Percentiles rank a stretch among this genome's conserved stretches.
phyloP scores from a whole-genome alignment of 2,329 filamentous ascomycete genomes.

The Ascochyta pisi region DNA sequence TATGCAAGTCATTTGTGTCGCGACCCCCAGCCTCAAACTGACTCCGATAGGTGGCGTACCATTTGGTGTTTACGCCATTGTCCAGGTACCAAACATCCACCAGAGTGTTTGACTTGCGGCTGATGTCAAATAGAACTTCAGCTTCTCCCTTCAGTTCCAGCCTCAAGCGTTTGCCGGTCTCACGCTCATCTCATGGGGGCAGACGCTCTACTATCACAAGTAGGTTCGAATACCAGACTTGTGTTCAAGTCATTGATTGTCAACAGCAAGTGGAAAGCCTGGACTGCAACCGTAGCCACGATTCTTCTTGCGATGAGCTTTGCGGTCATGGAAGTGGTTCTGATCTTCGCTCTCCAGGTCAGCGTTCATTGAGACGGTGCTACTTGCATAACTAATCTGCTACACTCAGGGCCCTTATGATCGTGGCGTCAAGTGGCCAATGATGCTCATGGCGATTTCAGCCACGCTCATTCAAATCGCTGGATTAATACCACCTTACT shows the following conservation, averaged over 20 bases:
- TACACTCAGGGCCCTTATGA: constrained; percentile 59
- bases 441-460: constrained; percentile 63
- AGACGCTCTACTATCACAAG: constrained; percentile 61
- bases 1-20: constrained; percentile 49
- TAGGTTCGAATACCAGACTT: constrained; percentile 25
- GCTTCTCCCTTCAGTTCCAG: constrained; percentile 62
- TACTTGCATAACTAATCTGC: background rate
- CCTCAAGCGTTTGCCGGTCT: constrained; percentile 61
- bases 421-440: constrained; percentile 61
- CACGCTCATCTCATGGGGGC: constrained; percentile 59
- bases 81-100: constrained; percentile 50
- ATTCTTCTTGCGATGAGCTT: constrained; percentile 54
- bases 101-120: background rate
- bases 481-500: constrained; percentile 67
- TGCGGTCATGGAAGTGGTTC: constrained; percentile 61
- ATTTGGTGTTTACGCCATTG: constrained; percentile 60
- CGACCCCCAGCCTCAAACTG: constrained; percentile 1
- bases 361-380: constrained; percentile 8
- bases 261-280: constrained; percentile 54
- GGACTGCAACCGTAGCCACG: constrained; percentile 56
- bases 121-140: constrained; percentile 56
- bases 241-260: constrained; percentile 3
- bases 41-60: constrained; percentile 49
- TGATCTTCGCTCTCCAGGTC: constrained; percentile 65
- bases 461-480: constrained; percentile 63